Evolutionary conservation across 2,329 filamentous ascomycete species (phyloP).

Genomic region (Raffaelea deltoideospora): DNA sequence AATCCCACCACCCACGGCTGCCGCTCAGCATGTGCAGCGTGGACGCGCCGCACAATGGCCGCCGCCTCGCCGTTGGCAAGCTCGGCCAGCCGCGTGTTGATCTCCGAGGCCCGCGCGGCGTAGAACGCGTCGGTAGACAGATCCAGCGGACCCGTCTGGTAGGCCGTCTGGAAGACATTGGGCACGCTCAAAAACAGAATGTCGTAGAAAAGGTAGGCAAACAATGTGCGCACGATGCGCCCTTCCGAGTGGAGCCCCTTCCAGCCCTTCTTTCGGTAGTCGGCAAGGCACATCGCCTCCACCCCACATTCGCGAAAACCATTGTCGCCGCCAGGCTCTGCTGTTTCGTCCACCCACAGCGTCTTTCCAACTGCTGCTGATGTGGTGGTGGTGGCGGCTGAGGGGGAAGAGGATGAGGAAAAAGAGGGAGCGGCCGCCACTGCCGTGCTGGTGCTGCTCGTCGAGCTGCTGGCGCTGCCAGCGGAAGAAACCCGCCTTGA

Average conservation of each 20-base stretch:
- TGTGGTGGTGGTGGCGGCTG: too few species aligned
- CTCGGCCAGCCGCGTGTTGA: constrained; percentile 72
- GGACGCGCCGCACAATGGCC: constrained; percentile 50
- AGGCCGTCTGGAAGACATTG: constrained; percentile 93
- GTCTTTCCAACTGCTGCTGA: too few species aligned
- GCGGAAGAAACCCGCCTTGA: too few species aligned
- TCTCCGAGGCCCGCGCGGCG: constrained; percentile 68
- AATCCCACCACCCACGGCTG: constrained; percentile 81
- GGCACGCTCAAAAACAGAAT: constrained; percentile 85
- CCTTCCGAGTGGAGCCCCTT: constrained; percentile 93
- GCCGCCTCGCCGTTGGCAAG: constrained; percentile 71
- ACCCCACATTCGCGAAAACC: constrained; percentile 70
- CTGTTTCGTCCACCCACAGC: constrained; percentile 64
- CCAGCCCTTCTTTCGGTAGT: constrained; percentile 73
- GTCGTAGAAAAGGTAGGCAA: constrained; percentile 84
- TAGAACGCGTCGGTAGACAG: constrained; percentile 90
- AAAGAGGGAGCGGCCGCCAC: constrained; percentile 23
- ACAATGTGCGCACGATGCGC: constrained; percentile 80
- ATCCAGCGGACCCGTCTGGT: constrained; percentile 86
- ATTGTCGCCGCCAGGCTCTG: neutral
- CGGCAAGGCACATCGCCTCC: constrained; percentile 83
- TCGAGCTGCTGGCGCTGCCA: constrained; percentile 37
- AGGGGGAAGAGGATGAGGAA: too few species aligned
- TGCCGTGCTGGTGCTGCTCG: constrained; percentile 4
- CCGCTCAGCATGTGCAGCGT: constrained; percentile 50